Evolutionary conservation across 75 land plant genomes (phyloP), one percentile per base, ranked within the genome.

Genomic region (Sequoia sempervirens): DNA sequence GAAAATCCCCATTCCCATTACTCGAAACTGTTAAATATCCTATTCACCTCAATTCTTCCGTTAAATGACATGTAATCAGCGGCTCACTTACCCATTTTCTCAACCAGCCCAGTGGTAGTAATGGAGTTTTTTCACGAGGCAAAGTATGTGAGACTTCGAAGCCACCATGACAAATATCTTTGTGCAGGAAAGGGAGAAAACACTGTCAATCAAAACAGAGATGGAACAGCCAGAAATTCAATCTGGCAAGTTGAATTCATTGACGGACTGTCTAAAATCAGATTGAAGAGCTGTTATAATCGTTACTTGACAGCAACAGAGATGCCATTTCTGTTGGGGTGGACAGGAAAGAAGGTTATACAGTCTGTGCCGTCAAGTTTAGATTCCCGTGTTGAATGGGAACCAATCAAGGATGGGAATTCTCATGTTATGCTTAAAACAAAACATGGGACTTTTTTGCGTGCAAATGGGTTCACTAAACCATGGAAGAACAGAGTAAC

Each of bases 401-500:
- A 92, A 37, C 99, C 99, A 14, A 54, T 95, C 37, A 85, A 85
- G 23, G 98, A 93, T 1, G 97, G 93, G 6, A 37, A 61, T 8
- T 47, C 36, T 5, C 88, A 75, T 37, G 93, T 97, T 23, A 92
- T 92, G 90, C 90, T 97, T 53, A 89, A 87, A 84, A 94, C 94
- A 1, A 54, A 89, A 12, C 83, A 93, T 47, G 99, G 96, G 34
- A 82, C 87, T 32, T 97, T 76, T 75, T 84, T 97, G 26, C 89
- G 99, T 7, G 99, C 92, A 8, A 97, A 97, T 78, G 94, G 94
- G 2, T 90, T 90, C 7, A 10, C 91, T 47, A 94, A 94, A 17
- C 95, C 97, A 1, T 96, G 95, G 92, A 87, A 95, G 52, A 97
- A 94, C 99, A 95, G 91, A 96, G 73, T 70, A 70, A 70, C 73